Base-by-base conservation (phyloP, 306 rosid species). In the Astragalus glycyphyllos region DNA sequence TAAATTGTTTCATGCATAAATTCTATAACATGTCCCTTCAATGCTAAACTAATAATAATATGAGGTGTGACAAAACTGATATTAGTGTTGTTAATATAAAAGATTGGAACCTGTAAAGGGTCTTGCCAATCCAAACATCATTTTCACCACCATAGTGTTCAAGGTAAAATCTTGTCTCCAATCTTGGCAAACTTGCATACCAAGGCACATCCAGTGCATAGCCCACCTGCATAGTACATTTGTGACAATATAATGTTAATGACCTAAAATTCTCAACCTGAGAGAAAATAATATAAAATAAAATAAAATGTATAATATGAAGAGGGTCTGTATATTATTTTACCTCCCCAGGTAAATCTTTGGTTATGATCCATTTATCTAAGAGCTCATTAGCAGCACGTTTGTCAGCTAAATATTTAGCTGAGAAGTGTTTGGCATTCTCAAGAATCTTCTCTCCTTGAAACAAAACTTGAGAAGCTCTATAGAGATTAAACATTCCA, bases 41-140 rank as follows among this genome's bases (percentile, higher is more conserved):
- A n/a, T n/a, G n/a, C n/a, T n/a, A n/a, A n/a, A 40, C 7, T 1
- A 40, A 6, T 40, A 40, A 40, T 2, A 40, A 8, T 40, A 7
- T 41, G 4, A 8, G 10, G 10, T 41, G 10, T 41, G 35, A 8
- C 31, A 26, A 26, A 26, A 26, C 31, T 26, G 31, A 26, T 26
- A 26, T 26, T 26, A 26, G 31, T 26, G 31, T 26, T 26, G 3
- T 26, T 4, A 35, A 35, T 37, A n/a, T 40, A 55, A 46, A 54
- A 32, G 37, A 15, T 32, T 46, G 7, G 34, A 54, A 89, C 98
- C 96, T 87, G 65, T 94, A 94, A n/a, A 94, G 97, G 56, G 92
- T 80, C 82, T 90, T 90, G 64, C 95, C 98, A 68, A 94, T 94
- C 98, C 97, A 94, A 32, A 90, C 84, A 50, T 90, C 98, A 74